These are phyloP conservation scores for Glomus cerebriforme DNA, from an alignment of 192 early-diverging fungal genomes.

Conservation along the genomic window DNA sequence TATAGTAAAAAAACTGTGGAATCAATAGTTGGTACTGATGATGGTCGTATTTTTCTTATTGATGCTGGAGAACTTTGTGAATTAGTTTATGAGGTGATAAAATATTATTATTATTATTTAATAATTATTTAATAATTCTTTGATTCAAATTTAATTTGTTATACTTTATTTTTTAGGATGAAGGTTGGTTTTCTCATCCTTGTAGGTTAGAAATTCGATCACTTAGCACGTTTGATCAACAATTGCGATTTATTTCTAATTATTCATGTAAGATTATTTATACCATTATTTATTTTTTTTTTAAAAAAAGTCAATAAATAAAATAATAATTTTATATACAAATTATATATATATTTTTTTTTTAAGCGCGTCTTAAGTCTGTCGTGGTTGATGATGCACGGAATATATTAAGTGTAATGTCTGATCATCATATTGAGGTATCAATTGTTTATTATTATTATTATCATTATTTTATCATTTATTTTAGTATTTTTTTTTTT, in stretches of 20 bases:
- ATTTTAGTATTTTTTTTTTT: no score
- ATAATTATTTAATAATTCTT: no score
- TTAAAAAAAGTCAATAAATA: background rate
- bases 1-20: conserved; percentile 18
- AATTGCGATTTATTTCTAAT: background rate
- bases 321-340: background rate
- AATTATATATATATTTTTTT: no score
- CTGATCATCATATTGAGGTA: conserved; percentile 23
- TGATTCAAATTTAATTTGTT: no score
- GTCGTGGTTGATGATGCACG: conserved; percentile 17
- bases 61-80: conserved; percentile 24
- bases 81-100: conserved; percentile 6
- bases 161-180: conserved; percentile 14
- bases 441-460: background rate
- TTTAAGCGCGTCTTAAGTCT: conserved; percentile 2
- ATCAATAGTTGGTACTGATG: conserved; percentile 18
- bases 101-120: no score
- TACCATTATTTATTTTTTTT: background rate
- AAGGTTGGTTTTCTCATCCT: conserved; percentile 17
- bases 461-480: background rate
- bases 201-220: conserved; percentile 5
- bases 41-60: conserved; percentile 18
- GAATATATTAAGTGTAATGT: background rate
- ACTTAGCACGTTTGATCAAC: background rate
- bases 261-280: background rate